Percentiles rank a stretch among this genome's conserved stretches.
These are phyloP conservation scores for Apiospora kogelbergensis DNA, from an alignment of 2,329 filamentous ascomycete genomes.

Conservation along the genomic window DNA sequence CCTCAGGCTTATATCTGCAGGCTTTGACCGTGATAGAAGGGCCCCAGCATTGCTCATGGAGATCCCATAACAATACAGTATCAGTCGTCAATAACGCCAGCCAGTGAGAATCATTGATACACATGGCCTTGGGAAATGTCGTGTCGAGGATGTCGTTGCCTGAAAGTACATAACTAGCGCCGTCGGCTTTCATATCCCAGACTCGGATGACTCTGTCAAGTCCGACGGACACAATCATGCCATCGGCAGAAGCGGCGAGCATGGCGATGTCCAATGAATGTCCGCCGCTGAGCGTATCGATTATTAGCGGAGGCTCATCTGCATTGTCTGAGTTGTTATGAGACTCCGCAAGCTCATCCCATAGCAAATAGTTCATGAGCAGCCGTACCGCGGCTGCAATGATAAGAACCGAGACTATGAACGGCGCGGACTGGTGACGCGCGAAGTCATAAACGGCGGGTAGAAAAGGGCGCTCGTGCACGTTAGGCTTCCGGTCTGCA, in stretches of 20 bases:
- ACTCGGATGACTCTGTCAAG: constrained; percentile 68
- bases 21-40: constrained; percentile 55
- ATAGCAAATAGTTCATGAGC: constrained; percentile 73
- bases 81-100: constrained; percentile 64
- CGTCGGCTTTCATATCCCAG: constrained; percentile 58
- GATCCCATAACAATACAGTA: constrained; percentile 63
- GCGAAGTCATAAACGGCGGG: constrained; percentile 68
- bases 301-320: constrained; percentile 53
- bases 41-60: constrained; percentile 56
- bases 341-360: constrained; percentile 56
- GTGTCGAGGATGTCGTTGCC: constrained; percentile 41
- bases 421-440: constrained; percentile 56
- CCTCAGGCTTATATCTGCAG: constrained; percentile 57
- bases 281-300: constrained; percentile 60
- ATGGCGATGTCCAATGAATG: constrained; percentile 71
- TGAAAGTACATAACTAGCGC: constrained; percentile 40
- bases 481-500: constrained; percentile 62
- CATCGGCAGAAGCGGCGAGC: constrained; percentile 60
- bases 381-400: constrained; percentile 65
- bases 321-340: constrained; percentile 46
- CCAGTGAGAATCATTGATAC: constrained; percentile 65
- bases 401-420: constrained; percentile 62
- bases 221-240: constrained; percentile 67
- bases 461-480: constrained; percentile 48
- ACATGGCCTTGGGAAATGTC: constrained; percentile 61